Base-by-base conservation (phyloP, 179 eudicot species). In the Spergularia azorica region DNA sequence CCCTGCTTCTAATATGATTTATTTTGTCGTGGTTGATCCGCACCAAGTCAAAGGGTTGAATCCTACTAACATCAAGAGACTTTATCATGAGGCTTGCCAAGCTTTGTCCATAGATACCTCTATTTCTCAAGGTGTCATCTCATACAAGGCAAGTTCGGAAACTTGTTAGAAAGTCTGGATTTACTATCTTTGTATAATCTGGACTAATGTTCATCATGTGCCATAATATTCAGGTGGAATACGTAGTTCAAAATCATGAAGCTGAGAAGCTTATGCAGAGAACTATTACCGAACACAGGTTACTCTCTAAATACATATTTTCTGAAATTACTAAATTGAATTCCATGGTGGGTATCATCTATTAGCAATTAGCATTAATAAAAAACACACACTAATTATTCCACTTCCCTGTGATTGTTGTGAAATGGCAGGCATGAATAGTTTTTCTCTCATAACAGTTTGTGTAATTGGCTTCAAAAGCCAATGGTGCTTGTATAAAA, bases 1-100 rank as follows among this genome's bases (percentile, higher is more conserved):
- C 79, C 97, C 98, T 68, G 87, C 89, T 71, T 89, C 91, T 67
- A 83, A 83, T 81, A 80, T 82, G 77, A 89, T 93, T 77, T 86
- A 77, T 66, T 90, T 86, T 80, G 86, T 91, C 76, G 93, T 93
- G 83, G 97, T 93, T 72, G 91, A 92, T 87, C 97, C 93, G 48
- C 92, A 90, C 76, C 97, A 83, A 70, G 87, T 83, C 79, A 91
- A 87, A 86, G 97, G 91, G 75, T 80, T 95, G 70, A 83, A 88
- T 70, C 81, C 96, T 14, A 77, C 87, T 70, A 87, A 88, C 77
- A 85, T 95, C 32, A 97, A 91, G 86, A 91, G 91, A 77, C 91
- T 86, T 80, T 93, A 87, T 77, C 88, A 88, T 74, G 98, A 95
- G 81, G 97, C 95, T 71, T 88, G 97, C 83, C 91, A 84, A 81